Evolutionary conservation across 768 basidiomycete species (phyloP), one percentile per base, ranked within the genome.

Genomic region (Collybiopsis confluens): DNA sequence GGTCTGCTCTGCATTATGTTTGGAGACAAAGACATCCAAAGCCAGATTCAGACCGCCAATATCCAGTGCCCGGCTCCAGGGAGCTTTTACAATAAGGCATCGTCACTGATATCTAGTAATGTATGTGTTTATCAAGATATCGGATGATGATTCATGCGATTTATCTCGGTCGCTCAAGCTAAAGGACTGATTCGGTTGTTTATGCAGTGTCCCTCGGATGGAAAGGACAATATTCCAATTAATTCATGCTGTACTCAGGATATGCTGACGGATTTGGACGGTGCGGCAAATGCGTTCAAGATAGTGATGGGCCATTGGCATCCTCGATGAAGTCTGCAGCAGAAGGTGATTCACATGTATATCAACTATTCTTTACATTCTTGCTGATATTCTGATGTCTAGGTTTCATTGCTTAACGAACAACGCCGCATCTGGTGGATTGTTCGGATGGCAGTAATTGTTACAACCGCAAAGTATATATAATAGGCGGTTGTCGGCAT

Each of bases 191-290:
- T 21, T 44, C 15, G 23, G 10, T 27, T 33, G 4, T 23, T 4
- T 33, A 27, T 30, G 6, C 30, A 46, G 45, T 46, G 45, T 30
- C 45, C 45, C 13, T 33, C 45, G 11, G 33, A 20, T 18, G 45
- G 27, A 20, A 20, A 26, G n/a, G 45, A 33, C n/a, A 18, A 46
- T 33, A 30, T 30, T 46, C 45, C 45, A 46, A 46, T 46, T 18
- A 46, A 18, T 28, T 18, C 45, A 20, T 46, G 45, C 33, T 46
- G 45, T 33, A 46, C 45, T n/a, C 45, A 46, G 18, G 16, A 46
- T 21, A 46, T 46, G 45, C 27, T 46, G 11, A 46, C n/a, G 45
- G 45, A 46, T n/a, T 33, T 46, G 30, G 45, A 26, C 27, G 45
- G 45, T 5, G 30, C 27, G 33, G 45, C 33, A 8, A 20, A 13